Conservation (phyloP, 1,139 yeast species). For the Magnusiomyces sp. region DNA sequence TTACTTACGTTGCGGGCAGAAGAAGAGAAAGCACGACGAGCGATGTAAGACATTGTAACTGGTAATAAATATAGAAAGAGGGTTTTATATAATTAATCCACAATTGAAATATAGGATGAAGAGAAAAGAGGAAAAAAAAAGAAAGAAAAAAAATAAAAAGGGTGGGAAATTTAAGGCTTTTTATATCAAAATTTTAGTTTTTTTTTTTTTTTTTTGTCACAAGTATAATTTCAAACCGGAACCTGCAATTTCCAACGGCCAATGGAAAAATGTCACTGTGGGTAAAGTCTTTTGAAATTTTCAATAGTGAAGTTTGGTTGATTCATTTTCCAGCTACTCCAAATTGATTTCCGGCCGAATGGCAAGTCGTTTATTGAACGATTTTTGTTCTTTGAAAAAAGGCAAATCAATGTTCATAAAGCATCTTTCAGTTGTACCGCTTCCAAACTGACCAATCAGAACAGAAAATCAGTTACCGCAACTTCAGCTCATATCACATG, state of each 20-base stretch:
- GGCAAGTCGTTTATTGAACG: too few species aligned
- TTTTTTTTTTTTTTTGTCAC: neutral
- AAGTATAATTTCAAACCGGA: neutral
- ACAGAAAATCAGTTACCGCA: too few species aligned
- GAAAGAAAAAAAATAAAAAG: constrained; percentile 5
- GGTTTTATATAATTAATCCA: neutral
- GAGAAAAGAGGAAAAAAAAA: constrained; percentile 4
- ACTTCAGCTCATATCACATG: too few species aligned
- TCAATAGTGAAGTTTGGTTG: too few species aligned
- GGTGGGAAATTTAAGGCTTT: constrained; percentile 5
- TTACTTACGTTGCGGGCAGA: constrained; percentile 17
- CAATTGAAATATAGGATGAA: constrained; percentile 3
- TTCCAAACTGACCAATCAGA: too few species aligned
- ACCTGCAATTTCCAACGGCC: neutral
- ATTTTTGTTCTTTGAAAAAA: too few species aligned
- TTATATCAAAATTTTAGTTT: constrained; percentile 5
- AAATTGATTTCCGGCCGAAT: too few species aligned
- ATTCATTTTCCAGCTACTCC: too few species aligned
- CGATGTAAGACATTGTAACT: constrained; percentile 14
- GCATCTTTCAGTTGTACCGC: too few species aligned
- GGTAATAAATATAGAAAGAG: neutral
- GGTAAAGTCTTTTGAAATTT: too few species aligned
- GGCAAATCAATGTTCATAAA: too few species aligned
- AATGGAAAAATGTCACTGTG: too few species aligned
- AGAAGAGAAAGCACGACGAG: constrained; percentile 21